Conservation (phyloP, 306 rosid species). For the Casuarina glauca region DNA sequence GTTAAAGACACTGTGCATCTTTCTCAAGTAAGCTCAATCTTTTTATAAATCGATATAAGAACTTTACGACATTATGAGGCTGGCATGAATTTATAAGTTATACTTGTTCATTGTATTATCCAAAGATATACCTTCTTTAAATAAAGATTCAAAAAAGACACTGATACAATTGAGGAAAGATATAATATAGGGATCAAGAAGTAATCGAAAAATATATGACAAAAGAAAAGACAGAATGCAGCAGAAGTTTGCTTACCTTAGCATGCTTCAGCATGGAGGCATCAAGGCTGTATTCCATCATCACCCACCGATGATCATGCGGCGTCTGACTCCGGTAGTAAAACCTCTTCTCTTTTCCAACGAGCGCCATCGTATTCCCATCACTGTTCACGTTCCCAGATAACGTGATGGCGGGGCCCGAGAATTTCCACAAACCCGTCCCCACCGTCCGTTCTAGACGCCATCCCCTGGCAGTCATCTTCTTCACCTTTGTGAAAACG, state of each 20-base stretch:
- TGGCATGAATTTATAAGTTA: no score
- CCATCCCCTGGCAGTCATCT: neutral
- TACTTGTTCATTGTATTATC: no score
- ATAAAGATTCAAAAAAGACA: no score
- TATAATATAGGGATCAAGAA: no score
- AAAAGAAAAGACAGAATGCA: neutral
- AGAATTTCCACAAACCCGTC: neutral
- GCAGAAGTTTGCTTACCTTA: neutral
- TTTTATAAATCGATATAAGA: no score
- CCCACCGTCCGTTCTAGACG: neutral
- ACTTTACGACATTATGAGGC: no score
- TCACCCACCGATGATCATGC: neutral
- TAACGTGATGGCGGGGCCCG: neutral
- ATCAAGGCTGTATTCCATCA: conserved; percentile 1
- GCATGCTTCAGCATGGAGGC: neutral
- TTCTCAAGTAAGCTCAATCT: no score
- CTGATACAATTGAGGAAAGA: no score
- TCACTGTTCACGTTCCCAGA: neutral
- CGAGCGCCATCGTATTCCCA: neutral
- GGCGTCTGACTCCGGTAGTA: neutral
- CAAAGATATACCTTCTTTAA: no score
- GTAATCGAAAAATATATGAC: no score
- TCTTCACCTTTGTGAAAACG: conserved; percentile 1
- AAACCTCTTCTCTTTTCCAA: neutral
- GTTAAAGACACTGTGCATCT: no score